Conservation (phyloP, 768 basidiomycete genomes). For the Russula emetica region DNA sequence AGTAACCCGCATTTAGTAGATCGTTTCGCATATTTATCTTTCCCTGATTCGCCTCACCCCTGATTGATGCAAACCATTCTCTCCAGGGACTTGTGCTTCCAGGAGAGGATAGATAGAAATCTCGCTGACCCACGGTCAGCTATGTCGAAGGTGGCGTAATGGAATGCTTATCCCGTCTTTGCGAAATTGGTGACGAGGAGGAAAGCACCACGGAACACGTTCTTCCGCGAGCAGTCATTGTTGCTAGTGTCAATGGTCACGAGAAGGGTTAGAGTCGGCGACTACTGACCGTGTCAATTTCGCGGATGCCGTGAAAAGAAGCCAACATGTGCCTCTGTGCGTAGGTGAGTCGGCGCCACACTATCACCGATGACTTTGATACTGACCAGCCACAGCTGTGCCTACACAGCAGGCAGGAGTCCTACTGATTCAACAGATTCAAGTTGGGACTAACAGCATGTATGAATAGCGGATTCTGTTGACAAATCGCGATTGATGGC, state of each 20-base stretch:
- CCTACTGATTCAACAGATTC: background rate
- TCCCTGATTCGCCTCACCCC: background rate
- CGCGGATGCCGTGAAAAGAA: background rate
- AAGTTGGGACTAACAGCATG: background rate
- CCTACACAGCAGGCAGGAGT: background rate
- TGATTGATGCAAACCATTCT: background rate
- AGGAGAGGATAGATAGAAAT: background rate
- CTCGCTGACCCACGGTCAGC: background rate
- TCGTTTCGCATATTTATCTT: background rate
- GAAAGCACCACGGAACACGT: background rate
- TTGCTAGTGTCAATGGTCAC: no score
- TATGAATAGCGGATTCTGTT: no score
- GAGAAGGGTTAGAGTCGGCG: no score
- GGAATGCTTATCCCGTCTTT: background rate
- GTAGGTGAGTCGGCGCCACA: background rate
- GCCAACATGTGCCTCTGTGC: no score
- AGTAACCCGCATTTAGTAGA: background rate
- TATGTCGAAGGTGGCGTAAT: background rate
- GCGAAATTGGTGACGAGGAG: background rate
- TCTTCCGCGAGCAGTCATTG: no score
- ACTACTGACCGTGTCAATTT: no score
- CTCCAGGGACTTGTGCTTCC: background rate
- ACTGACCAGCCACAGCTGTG: background rate
- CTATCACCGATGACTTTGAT: background rate
- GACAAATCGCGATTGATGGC: background rate